phyloP scores from a whole-genome alignment of 2,329 filamentous ascomycete species.

The Aspergillus luchuensis region DNA sequence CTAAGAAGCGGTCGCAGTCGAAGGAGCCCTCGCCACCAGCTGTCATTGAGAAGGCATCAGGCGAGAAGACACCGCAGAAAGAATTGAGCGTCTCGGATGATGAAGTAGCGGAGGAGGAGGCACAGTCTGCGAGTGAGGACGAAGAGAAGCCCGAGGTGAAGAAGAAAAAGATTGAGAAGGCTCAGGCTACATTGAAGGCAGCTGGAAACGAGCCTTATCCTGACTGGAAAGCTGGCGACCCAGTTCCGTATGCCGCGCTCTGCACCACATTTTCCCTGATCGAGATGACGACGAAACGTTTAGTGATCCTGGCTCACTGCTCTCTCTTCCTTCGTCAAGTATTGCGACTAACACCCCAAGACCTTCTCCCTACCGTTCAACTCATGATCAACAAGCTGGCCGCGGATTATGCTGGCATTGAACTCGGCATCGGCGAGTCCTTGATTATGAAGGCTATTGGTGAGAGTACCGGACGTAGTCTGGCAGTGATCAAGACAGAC shows the following conservation, averaged over 20 bases:
- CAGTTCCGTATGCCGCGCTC: constrained; percentile 90
- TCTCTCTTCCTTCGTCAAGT: constrained; percentile 91
- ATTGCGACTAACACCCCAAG: constrained; percentile 82
- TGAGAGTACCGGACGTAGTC: constrained; percentile 84
- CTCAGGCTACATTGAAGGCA: constrained; percentile 73
- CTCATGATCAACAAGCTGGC: constrained; percentile 98
- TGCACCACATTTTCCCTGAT: constrained; percentile 94
- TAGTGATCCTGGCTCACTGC: constrained; percentile 86
- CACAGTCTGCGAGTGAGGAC: constrained; percentile 51
- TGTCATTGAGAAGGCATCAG: constrained; percentile 44
- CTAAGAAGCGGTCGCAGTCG: constrained; percentile 19
- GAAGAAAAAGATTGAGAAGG: constrained; percentile 75
- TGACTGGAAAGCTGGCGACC: constrained; percentile 86
- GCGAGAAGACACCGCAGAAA: constrained; percentile 46
- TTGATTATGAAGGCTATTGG: constrained; percentile 99
- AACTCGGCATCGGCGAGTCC: constrained; percentile 97
- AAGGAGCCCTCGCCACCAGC: constrained; percentile 27
- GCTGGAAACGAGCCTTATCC: constrained; percentile 80
- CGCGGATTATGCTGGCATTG: constrained; percentile 93
- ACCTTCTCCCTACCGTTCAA: constrained; percentile 83
- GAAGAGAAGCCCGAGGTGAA: constrained; percentile 70
- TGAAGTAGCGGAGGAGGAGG: constrained; percentile 42
- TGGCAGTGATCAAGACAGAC: constrained; percentile 89
- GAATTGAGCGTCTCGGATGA: constrained; percentile 26
- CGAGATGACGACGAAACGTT: constrained; percentile 88